Conservation (phyloP, 23 red algal genomes). For the Chondrus crispus region DNA sequence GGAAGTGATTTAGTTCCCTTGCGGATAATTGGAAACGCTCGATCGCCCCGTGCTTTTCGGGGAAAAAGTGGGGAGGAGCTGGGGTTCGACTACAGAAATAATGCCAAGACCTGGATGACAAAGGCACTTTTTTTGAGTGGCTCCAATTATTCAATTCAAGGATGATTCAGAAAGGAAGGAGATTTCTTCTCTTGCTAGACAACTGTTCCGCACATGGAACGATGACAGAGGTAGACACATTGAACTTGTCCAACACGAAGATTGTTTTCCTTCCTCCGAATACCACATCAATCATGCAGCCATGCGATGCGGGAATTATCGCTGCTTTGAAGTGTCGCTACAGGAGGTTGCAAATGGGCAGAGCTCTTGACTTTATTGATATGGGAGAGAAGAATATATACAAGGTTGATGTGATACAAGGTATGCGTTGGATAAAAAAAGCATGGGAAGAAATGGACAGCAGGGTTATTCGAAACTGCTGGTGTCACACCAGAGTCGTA, state of each 20-base stretch:
- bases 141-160: constrained; percentile 15
- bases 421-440: constrained; percentile 22
- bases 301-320: constrained; percentile 15
- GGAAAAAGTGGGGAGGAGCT: neutral
- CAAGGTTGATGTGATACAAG: neutral
- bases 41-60: neutral
- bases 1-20: constrained; percentile 10
- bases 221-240: neutral
- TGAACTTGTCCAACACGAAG: constrained; percentile 14
- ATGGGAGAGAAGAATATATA: neutral
- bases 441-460: neutral
- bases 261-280: constrained; percentile 1
- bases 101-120: constrained; percentile 28
- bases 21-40: constrained; percentile 9
- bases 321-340: neutral
- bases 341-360: neutral
- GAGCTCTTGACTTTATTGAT: constrained; percentile 16
- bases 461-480: constrained; percentile 21
- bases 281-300: neutral
- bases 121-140: constrained; percentile 19
- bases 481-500: too few species aligned
- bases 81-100: constrained; percentile 10
- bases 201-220: constrained; percentile 33
- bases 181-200: constrained; percentile 5
- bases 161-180: constrained; percentile 4